Base-by-base conservation (phyloP, 1,284 basidiomycete genomes). In the Peniophora sp. region DNA sequence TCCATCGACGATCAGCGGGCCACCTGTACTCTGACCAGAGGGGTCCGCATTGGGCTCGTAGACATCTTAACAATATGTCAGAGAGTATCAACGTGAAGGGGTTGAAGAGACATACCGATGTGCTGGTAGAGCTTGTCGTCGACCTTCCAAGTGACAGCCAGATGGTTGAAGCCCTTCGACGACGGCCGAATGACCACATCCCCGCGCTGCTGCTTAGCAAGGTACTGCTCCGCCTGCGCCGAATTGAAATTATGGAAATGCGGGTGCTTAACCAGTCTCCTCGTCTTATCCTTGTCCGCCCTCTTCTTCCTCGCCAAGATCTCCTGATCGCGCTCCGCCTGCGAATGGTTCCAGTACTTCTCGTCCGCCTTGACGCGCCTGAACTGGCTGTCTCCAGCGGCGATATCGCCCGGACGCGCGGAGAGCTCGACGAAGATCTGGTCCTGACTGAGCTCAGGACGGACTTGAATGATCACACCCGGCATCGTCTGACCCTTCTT, bases 141-240 rank as follows among this genome's bases (percentile, higher is more conserved):
- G 10, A 99, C 95, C 70, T 99, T 99, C 97, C 97, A 99, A 0
- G 97, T 99, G 12, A 99, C 90, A 34, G 97, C 97, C 35, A 99
- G 76, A 68, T 99, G 97, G 62, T 97, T 84, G 37, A 78, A 71
- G 5, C 96, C 96, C 67, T 96, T 95, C 2, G 95, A 98, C 27
- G 93, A 97, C 0, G 97, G 97, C 44, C 97, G 78, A 57, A 99
- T 92, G 32, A 99, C 91, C 45, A 94, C 93, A 65, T 97, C 94
- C 12, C 95, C 97, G 24, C 92, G 82, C 60, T 94, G 92, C 67
- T 93, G 88, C 57, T 86, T 87, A 52, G 93, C 90, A 50, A 99
- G 74, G 65, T 88, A 92, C 50, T 83, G 76, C 68, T 99, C 96
- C 2, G 97, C 95, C 59, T 97, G 89, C 18, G 78, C 73, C 34